Conservation (phyloP, 345 rosid species). For the Lepidium didymum region DNA sequence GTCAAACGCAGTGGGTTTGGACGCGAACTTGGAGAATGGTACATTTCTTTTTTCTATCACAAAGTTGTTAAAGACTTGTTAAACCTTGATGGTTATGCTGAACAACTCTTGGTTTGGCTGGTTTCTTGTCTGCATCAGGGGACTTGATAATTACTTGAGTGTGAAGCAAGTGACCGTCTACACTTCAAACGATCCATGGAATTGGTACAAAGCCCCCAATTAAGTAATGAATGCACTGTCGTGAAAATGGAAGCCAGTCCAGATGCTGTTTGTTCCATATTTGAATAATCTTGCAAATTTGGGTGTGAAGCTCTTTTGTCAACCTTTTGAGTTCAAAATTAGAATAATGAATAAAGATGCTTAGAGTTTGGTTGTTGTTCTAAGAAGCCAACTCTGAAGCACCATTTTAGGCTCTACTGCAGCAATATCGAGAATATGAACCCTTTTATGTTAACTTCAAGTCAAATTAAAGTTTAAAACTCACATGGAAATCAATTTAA, state of each 20-base stretch:
- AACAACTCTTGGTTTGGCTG: conserved; percentile 10
- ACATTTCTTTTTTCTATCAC: conserved; percentile 9
- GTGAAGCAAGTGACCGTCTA: conserved; percentile 93
- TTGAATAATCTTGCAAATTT: background rate
- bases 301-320: background rate
- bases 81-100: background rate
- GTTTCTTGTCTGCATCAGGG: conserved; percentile 45
- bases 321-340: no score
- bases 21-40: conserved; percentile 95
- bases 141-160: conserved; percentile 76
- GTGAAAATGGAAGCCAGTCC: background rate
- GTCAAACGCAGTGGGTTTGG: conserved; percentile 92
- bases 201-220: conserved; percentile 77
- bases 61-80: background rate
- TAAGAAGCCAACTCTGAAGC: background rate
- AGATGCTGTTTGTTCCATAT: background rate
- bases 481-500: background rate
- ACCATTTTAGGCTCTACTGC: background rate
- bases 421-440: conserved; percentile 2
- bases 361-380: conserved; percentile 5
- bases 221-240: no score
- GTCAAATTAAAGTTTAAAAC: conserved; percentile 21
- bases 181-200: conserved; percentile 77
- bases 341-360: conserved; percentile 8
- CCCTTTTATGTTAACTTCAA: conserved; percentile 27